Evolutionary conservation across 306 rosid species (phyloP).

Genomic region (Sindora glabra): DNA sequence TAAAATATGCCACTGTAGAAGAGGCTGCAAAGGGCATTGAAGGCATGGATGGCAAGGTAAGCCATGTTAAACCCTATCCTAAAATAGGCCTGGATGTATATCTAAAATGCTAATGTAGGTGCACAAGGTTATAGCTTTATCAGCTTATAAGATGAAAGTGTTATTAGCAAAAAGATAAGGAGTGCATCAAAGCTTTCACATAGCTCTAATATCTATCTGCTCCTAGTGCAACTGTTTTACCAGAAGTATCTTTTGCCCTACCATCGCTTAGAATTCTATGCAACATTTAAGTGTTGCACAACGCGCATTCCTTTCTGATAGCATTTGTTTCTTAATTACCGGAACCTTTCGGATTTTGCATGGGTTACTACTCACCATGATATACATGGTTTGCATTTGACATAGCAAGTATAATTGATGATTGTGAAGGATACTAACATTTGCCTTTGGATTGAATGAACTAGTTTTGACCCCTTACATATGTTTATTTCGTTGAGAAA

Average conservation of each 20-base stretch:
- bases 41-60: constrained; percentile 98
- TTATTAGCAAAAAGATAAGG: not conserved
- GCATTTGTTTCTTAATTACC: not conserved
- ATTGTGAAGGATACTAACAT: not conserved
- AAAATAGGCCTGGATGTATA: not conserved
- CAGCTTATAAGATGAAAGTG: not conserved
- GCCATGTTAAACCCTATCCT: constrained; percentile 1
- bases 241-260: not conserved
- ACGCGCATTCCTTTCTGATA: not conserved
- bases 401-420: not conserved
- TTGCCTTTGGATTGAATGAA: not conserved
- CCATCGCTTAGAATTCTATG: not conserved
- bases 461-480: not conserved
- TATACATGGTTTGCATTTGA: constrained; percentile 6
- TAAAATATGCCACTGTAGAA: constrained; percentile 64
- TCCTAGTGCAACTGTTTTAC: not conserved
- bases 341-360: not conserved
- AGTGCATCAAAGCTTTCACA: not conserved
- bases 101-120: not conserved
- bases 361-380: not conserved
- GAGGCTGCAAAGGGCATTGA: constrained; percentile 82
- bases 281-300: not conserved
- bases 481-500: not conserved
- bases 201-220: not conserved
- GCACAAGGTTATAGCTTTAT: not conserved